A percentile compares a stretch with the other conserved stretches of the same genome.
Conservation (phyloP, 768 basidiomycete genomes). For the Cystoderma amianthinum region DNA sequence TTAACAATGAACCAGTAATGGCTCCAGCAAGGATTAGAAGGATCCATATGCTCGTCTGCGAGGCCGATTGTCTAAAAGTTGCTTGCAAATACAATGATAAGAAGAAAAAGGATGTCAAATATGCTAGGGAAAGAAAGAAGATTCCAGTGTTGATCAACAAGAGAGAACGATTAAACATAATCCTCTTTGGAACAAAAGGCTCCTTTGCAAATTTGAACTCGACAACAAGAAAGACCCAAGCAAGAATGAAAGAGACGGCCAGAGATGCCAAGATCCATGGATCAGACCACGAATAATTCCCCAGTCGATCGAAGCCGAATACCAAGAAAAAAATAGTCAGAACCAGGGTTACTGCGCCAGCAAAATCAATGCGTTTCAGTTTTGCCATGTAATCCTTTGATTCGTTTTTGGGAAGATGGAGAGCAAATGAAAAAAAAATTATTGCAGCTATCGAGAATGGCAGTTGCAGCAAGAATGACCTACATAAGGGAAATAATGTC, state of each 20-base stretch:
- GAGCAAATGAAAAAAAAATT: constrained; percentile 38
- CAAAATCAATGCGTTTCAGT: constrained; percentile 58
- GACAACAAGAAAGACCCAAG: constrained; percentile 32
- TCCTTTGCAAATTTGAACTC: constrained; percentile 48
- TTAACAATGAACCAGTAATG: constrained; percentile 39
- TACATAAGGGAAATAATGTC: no score
- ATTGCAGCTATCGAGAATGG: constrained; percentile 52
- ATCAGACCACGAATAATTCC: constrained; percentile 42
- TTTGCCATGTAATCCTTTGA: constrained; percentile 37
- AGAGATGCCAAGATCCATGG: constrained; percentile 27
- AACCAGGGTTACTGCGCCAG: constrained; percentile 49
- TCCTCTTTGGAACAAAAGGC: constrained; percentile 51
- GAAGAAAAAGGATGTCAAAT: constrained; percentile 42
- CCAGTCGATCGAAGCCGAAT: constrained; percentile 48
- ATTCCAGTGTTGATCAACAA: constrained; percentile 50
- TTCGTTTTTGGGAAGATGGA: constrained; percentile 43
- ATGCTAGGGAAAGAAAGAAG: constrained; percentile 43
- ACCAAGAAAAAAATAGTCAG: constrained; percentile 50
- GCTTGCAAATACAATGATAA: constrained; percentile 54
- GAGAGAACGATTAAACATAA: constrained; percentile 41
- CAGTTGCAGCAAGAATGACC: constrained; percentile 56
- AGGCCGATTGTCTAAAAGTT: constrained; percentile 37
- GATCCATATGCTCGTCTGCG: constrained; percentile 45
- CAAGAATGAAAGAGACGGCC: constrained; percentile 21
- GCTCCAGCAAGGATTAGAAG: constrained; percentile 39